Evolutionary conservation across 108 stramenopile genomes (phyloP).

Genomic region (Parmales sp.): DNA sequence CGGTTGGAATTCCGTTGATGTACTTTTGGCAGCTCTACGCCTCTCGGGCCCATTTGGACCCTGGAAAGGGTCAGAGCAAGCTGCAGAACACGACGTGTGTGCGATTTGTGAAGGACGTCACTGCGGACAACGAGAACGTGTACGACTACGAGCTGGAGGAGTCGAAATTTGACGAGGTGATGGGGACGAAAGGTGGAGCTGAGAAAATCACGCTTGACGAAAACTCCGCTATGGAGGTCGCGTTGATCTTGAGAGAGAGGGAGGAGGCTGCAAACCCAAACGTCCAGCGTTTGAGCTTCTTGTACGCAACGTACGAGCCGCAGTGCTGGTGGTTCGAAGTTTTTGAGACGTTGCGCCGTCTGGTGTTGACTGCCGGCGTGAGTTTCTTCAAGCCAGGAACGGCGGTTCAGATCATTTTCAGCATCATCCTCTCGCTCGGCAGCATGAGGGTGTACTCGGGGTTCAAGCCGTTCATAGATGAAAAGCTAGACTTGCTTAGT

Average conservation of each 20-base stretch:
- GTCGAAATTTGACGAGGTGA: too few relatives aligned
- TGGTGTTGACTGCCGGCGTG: background rate
- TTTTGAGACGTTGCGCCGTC: background rate
- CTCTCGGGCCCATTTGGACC: too few relatives aligned
- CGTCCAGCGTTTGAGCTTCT: background rate
- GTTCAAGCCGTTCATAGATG: background rate
- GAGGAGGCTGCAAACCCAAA: background rate
- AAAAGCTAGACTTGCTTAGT: background rate
- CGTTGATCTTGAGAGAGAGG: background rate
- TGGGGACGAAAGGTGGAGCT: too few relatives aligned
- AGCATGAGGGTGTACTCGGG: background rate
- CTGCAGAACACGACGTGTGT: too few relatives aligned
- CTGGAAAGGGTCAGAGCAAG: too few relatives aligned
- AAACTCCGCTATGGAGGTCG: background rate
- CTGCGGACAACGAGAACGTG: too few relatives aligned
- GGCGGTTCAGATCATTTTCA: background rate
- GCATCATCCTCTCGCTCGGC: background rate
- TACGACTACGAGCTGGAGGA: too few relatives aligned
- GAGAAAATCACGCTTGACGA: too few relatives aligned
- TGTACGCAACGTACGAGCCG: background rate
- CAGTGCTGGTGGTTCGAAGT: constrained; percentile 5
- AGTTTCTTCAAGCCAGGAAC: constrained; percentile 5
- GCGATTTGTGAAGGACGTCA: too few relatives aligned
- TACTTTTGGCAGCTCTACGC: background rate
- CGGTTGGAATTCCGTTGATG: background rate